Evolutionary conservation across 306 rosid species (phyloP).

Genomic region (Vigna hirtella): DNA sequence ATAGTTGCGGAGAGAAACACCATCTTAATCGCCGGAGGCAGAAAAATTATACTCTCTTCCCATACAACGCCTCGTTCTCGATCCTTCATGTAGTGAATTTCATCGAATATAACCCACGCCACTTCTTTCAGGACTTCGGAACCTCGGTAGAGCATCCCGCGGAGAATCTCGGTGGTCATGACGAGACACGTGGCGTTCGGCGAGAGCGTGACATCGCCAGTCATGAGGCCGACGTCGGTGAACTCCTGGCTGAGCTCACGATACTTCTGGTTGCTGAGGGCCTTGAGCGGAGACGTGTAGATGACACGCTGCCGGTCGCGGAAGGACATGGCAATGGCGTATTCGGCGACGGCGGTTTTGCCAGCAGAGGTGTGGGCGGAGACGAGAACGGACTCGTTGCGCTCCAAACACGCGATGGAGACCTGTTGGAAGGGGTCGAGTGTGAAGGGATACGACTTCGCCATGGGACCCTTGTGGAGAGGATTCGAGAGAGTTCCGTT

Average conservation of each 20-base stretch:
- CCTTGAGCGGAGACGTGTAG: slow-evolving; percentile 91
- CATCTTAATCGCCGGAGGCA: slow-evolving; percentile 94
- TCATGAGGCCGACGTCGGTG: slow-evolving; percentile 88
- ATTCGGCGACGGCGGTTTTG: slow-evolving; percentile 95
- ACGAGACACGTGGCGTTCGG: slow-evolving; percentile 90
- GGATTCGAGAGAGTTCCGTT: slow-evolving; percentile 88
- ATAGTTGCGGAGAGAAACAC: slow-evolving; percentile 93
- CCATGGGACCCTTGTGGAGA: slow-evolving; percentile 60
- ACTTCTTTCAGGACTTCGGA: slow-evolving; percentile 93
- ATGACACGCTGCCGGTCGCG: slow-evolving; percentile 88
- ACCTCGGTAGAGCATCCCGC: slow-evolving; percentile 96
- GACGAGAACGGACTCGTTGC: slow-evolving; percentile 88
- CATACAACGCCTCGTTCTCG: slow-evolving; percentile 98
- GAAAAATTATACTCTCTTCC: slow-evolving; percentile 97
- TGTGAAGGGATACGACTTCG: slow-evolving; percentile 70
- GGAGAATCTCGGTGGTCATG: slow-evolving; percentile 91
- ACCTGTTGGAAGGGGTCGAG: slow-evolving; percentile 95
- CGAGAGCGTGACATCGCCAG: slow-evolving; percentile 91
- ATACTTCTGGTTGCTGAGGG: slow-evolving; percentile 91
- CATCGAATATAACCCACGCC: slow-evolving; percentile 96
- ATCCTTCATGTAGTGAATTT: slow-evolving; percentile 96
- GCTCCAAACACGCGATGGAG: slow-evolving; percentile 85
- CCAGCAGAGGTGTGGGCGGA: slow-evolving; percentile 99
- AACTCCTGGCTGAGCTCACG: slow-evolving; percentile 89
- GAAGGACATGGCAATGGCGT: slow-evolving; percentile 95